Percentiles rank a stretch among this genome's conserved stretches.
Conservation (phyloP, 2,329 filamentous ascomycete genomes). For the Trichoderma endophyticum region DNA sequence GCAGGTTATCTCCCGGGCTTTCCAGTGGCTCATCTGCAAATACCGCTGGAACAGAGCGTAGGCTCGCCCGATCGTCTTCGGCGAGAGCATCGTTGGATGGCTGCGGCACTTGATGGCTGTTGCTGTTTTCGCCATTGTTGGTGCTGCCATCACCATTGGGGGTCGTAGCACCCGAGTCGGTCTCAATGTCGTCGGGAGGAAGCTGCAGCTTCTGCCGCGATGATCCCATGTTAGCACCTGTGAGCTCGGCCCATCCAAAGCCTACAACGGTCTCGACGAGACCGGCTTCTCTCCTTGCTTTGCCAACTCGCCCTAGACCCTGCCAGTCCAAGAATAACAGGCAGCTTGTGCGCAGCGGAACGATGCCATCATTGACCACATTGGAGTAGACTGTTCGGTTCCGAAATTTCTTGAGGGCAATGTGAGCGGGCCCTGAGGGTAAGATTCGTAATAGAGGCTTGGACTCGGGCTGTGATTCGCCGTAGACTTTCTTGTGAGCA, state of each 20-base stretch:
- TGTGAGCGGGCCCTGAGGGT: conserved; percentile 86
- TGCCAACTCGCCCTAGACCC: conserved; percentile 87
- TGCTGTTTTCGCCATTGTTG: conserved; percentile 29
- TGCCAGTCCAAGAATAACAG: conserved; percentile 97
- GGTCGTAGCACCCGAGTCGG: conserved; percentile 35
- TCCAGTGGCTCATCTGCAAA: conserved; percentile 27
- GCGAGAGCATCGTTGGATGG: conserved; percentile 62
- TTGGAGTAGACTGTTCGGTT: conserved; percentile 95
- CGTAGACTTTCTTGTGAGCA: conserved; percentile 56
- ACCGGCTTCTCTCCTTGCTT: conserved; percentile 86
- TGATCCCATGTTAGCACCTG: conserved; percentile 58
- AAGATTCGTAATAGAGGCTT: conserved; percentile 87
- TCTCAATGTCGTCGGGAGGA: conserved; percentile 33
- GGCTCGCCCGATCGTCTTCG: conserved; percentile 62
- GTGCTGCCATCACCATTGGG: conserved; percentile 23
- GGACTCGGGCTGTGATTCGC: conserved; percentile 67
- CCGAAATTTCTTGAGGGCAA: conserved; percentile 79
- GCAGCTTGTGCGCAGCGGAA: conserved; percentile 90
- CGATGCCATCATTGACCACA: conserved; percentile 96
- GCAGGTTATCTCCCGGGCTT: conserved; percentile 32
- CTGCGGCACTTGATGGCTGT: conserved; percentile 64
- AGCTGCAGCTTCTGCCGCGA: conserved; percentile 46
- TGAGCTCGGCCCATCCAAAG: conserved; percentile 93
- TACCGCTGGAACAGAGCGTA: conserved; percentile 44
- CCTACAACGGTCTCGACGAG: conserved; percentile 89